phyloP scores from a whole-genome alignment of 2,329 filamentous ascomycete species.

The Aspergillus pseudoviridinutans region DNA sequence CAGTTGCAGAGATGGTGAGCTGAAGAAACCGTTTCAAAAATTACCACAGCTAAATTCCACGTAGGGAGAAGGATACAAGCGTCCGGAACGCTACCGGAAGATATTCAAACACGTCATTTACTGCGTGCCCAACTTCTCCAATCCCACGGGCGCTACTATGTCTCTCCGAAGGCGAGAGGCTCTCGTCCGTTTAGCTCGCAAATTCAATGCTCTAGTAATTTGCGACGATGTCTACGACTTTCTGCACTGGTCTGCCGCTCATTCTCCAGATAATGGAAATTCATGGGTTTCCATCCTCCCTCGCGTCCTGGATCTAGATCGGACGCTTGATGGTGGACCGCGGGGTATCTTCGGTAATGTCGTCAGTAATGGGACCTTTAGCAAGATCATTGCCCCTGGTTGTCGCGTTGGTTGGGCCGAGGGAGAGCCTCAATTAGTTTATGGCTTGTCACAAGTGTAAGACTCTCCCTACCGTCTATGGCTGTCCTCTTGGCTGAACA shows the following conservation, averaged over 20 bases:
- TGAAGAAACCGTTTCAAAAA: not conserved
- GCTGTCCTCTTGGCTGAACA: not conserved
- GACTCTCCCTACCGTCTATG: conserved; percentile 19
- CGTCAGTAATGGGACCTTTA: conserved; percentile 50
- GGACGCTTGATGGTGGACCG: not conserved
- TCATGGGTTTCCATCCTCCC: not conserved
- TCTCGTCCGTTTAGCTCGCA: not conserved
- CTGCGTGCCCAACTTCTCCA: not conserved
- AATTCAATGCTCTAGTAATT: not conserved
- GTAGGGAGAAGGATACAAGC: not conserved
- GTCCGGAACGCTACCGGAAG: not conserved
- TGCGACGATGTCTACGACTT: not conserved
- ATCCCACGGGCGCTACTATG: not conserved
- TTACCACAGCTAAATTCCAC: not conserved
- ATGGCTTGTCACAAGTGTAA: conserved; percentile 53
- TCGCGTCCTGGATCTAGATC: not conserved
- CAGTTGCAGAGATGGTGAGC: not conserved
- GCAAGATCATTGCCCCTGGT: conserved; percentile 77
- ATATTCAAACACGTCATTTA: not conserved
- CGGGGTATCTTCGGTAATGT: not conserved
- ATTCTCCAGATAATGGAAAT: not conserved
- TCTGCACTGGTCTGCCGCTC: not conserved
- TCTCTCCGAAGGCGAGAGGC: not conserved
- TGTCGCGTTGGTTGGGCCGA: conserved; percentile 80
- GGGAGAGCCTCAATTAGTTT: conserved; percentile 56